Conservation (phyloP, 805 yeast species). For the Lachancea lanzarotensis region DNA sequence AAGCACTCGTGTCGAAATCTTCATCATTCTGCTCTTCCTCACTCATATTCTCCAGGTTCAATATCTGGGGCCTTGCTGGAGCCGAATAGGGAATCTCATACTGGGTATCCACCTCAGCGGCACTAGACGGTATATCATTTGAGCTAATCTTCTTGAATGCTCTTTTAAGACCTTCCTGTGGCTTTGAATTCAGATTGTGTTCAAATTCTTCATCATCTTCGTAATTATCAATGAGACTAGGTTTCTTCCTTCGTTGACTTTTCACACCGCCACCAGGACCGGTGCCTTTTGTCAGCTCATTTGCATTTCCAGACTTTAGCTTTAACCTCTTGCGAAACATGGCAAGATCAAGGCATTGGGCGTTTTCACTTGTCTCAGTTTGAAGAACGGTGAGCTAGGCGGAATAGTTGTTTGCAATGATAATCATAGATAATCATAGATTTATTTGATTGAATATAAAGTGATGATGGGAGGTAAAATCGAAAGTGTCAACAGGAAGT, state of each 20-base stretch:
- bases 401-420: neutral
- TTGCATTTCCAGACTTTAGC: neutral
- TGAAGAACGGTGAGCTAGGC: neutral
- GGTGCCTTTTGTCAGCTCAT: neutral
- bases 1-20: constrained; percentile 2
- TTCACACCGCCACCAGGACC: neutral
- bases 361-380: neutral
- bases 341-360: neutral
- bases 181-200: neutral
- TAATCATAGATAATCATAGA: too few relatives aligned
- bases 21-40: constrained; percentile 11
- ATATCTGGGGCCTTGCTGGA: constrained; percentile 2
- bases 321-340: constrained; percentile 6
- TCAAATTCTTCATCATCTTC: constrained; percentile 5
- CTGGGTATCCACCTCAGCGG: neutral
- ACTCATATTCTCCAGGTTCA: constrained; percentile 20
- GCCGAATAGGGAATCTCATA: neutral
- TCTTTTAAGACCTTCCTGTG: neutral
- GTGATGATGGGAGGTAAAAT: too few relatives aligned
- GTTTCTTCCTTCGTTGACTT: constrained; percentile 9
- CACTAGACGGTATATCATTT: neutral
- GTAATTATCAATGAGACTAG: neutral
- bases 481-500: neutral
- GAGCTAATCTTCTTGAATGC: neutral
- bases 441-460: too few relatives aligned